These are phyloP conservation scores for Ophiostoma novo-ulmi DNA, from an alignment of 2,329 filamentous ascomycete genomes.

Conservation along the genomic window DNA sequence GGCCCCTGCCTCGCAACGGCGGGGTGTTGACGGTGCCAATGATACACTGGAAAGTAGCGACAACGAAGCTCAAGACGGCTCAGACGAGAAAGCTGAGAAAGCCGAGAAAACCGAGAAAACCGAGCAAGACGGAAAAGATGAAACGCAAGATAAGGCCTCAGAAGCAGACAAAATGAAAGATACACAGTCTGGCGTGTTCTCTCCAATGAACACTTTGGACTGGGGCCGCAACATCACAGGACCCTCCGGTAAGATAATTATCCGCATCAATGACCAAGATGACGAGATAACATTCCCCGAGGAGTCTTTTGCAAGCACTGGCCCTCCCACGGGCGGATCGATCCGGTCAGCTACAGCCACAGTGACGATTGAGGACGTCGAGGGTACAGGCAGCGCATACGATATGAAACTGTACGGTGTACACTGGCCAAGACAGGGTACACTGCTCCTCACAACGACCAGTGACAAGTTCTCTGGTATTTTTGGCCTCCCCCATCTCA, in stretches of 20 bases:
- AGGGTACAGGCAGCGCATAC: constrained; percentile 66
- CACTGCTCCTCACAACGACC: constrained; percentile 76
- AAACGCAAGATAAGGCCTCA: background rate
- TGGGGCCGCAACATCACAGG: constrained; percentile 83
- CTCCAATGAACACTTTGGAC: constrained; percentile 35
- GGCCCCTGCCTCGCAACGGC: background rate
- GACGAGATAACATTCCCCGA: constrained; percentile 41
- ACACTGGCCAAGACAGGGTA: constrained; percentile 77
- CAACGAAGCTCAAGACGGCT: background rate
- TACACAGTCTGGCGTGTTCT: background rate
- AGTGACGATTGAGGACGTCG: constrained; percentile 66
- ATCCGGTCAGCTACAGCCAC: constrained; percentile 65
- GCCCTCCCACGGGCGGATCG: constrained; percentile 44
- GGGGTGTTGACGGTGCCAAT: background rate
- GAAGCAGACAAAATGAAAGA: background rate
- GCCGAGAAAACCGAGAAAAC: too few species aligned
- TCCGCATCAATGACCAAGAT: constrained; percentile 59
- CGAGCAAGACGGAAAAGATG: too few species aligned
- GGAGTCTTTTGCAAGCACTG: constrained; percentile 29
- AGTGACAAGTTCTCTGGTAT: constrained; percentile 94
- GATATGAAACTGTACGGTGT: constrained; percentile 76
- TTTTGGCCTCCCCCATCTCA: constrained; percentile 80
- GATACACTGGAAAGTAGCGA: background rate
- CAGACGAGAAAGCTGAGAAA: too few species aligned
- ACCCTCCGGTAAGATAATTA: constrained; percentile 58